Evolutionary conservation across 2,329 filamentous ascomycete species (phyloP), one percentile per base, ranked within the genome.

Genomic region (Zymoseptoria crescenta): DNA sequence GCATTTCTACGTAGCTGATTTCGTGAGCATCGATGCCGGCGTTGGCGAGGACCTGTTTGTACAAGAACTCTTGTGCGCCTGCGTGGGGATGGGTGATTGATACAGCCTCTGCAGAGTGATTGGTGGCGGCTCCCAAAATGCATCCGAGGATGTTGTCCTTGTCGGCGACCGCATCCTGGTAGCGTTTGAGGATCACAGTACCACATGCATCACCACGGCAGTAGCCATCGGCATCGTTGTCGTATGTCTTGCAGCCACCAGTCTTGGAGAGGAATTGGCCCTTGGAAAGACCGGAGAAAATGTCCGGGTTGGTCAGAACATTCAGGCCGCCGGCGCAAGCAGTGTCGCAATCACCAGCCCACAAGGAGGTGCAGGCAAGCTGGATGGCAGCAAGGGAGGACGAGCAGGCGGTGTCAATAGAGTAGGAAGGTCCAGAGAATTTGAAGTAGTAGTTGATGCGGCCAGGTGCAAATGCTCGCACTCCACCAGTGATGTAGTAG

Each of bases 41-140:
- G 50, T 88, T 83, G 53, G 87, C 82, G 1, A 94, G 79, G 28
- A 94, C 85, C 48, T 83, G 79, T 58, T 83, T 82, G 67, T 87
- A 93, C 9, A 94, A 76, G 53, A 82, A 78, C 10, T 88, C 84
- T 72, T 95, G 91, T 0, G 88, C 87, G 13, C 84, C 87, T 3
- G 84, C 87, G 71, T 94, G 89, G 1, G 91, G 91, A 59, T 90
- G 87, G 0, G 89, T 94, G 68, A 95, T 94, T 1, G 89, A 92
- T 20, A 90, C 84, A 51, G 89, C 85, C 67, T 91, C 85, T 0
- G 87, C 87, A 0, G 87, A 92, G 73, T 94, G 89, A 73, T 94
- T 95, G 54, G 89, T 94, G 4, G 85, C 83, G 0, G 86, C 83
- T 28, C 85, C 88, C 0, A 88, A 78, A 54, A 96, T 87, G 63